phyloP scores from a whole-genome alignment of 1,284 basidiomycete species.

The Erythrobasidium hasegawianum region DNA sequence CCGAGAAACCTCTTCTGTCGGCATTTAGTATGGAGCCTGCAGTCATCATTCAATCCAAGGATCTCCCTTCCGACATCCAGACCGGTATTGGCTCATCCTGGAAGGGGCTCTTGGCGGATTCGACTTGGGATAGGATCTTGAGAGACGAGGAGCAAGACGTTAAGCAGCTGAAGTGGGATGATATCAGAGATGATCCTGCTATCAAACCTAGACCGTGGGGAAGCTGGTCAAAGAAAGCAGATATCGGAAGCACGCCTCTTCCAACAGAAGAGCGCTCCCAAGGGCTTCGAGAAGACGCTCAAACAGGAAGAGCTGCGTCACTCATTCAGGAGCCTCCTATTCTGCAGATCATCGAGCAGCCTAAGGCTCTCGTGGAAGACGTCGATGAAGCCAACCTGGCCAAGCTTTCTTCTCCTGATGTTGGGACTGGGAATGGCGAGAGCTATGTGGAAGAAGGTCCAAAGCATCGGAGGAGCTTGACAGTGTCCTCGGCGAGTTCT shows the following conservation, averaged over 20 bases:
- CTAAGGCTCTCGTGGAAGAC: background rate
- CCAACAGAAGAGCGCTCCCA: background rate
- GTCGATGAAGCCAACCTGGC: background rate
- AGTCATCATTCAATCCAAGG: conserved; percentile 48
- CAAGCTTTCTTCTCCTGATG: background rate
- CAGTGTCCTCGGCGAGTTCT: too few relatives aligned
- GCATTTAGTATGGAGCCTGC: conserved; percentile 49
- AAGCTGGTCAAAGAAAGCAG: conserved; percentile 17
- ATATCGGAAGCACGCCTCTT: background rate
- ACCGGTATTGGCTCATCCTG: conserved; percentile 45
- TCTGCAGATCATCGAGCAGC: conserved; percentile 10
- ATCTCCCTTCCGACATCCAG: conserved; percentile 47
- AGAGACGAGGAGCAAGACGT: conserved; percentile 39
- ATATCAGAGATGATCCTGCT: conserved; percentile 39
- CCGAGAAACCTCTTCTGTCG: conserved; percentile 31
- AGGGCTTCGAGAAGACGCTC: too few relatives aligned
- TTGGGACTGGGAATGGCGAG: background rate
- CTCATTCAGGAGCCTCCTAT: background rate
- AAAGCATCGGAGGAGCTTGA: conserved; percentile 12
- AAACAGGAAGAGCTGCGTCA: too few relatives aligned
- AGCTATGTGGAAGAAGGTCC: conserved; percentile 6
- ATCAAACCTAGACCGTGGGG: conserved; percentile 32
- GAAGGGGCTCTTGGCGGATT: conserved; percentile 47
- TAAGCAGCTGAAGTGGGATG: conserved; percentile 38
- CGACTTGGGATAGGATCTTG: conserved; percentile 47